Base-by-base conservation (phyloP, 306 rosid species). In the Vachellia pachyceras region DNA sequence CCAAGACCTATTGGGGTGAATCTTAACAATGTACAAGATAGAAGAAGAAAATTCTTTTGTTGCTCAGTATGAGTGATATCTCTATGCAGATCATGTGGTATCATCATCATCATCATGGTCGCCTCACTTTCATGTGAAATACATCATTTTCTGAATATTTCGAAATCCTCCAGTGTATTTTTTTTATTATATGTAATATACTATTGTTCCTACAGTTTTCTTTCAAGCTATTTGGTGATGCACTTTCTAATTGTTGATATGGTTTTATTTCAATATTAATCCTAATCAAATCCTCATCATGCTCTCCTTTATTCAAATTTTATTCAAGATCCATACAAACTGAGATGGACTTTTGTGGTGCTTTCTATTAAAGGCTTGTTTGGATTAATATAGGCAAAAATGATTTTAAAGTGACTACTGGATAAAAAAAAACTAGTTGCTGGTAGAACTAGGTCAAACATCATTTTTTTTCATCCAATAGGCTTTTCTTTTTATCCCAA, bases 41-140 rank as follows among this genome's bases (percentile, higher is more conserved):
- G 83, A 69, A 86, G n/a, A n/a, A n/a, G 90, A 81, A 86, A 20
- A 12, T 11, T 46, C 6, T 82, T 84, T 83, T 92, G 97, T 80
- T 92, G 97, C 84, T 83, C 89, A 45, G 66, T 85, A 5, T 90
- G 90, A 68, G 20, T 41, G 18, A 84, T 41, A 66, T 66, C 42
- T 35, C 35, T n/a, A 49, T 49, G 86, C 40, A 82, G 20, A 75
- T 79, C 82, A 54, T 75, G 69, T 42, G 63, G 41, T 7, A 40
- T 36, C 17, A 10, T 75, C 65, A 66, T n/a, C n/a, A n/a, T 37
- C 22, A 68, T 68, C 50, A 75, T 33, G 72, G 72, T 49, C 42
- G 68, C 22, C 75, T 77, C 75, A 66, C 64, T 74, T 73, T 20
- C 63, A 33, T 60, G 7, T 72, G 78, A 44, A 73, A 68, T 44